These are phyloP conservation scores for Nitzschia sp. DNA, from an alignment of 108 stramenopile genomes.

Conservation along the genomic window DNA sequence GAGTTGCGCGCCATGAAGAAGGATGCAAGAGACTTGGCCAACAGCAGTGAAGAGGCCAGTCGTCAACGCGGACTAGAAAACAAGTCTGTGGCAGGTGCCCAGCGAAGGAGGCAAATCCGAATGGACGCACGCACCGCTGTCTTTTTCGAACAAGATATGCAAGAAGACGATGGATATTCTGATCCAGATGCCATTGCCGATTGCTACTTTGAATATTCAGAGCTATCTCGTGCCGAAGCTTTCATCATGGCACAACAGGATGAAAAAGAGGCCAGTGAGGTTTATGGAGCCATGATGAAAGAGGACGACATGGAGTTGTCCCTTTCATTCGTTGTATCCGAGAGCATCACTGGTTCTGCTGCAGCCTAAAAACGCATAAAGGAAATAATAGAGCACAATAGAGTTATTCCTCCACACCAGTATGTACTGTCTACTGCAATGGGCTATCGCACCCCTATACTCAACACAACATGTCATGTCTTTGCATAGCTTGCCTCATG, in stretches of 20 bases:
- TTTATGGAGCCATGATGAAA: slow-evolving; percentile 6
- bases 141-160: slow-evolving; percentile 27
- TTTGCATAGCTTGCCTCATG: too few relatives aligned
- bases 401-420: too few relatives aligned
- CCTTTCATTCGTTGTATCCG: not conserved
- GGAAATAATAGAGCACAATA: too few relatives aligned
- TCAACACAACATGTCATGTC: too few relatives aligned
- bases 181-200: slow-evolving; percentile 31
- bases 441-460: too few relatives aligned
- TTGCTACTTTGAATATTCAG: slow-evolving; percentile 23
- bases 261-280: slow-evolving; percentile 18
- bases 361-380: slow-evolving; percentile 3
- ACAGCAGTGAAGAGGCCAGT: not conserved
- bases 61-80: slow-evolving; percentile 27
- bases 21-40: slow-evolving; percentile 21
- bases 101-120: slow-evolving; percentile 22
- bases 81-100: slow-evolving; percentile 16
- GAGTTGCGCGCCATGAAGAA: slow-evolving; percentile 24
- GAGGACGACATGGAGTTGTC: not conserved
- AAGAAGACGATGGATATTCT: slow-evolving; percentile 29
- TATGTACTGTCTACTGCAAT: too few relatives aligned
- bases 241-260: slow-evolving; percentile 27
- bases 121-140: slow-evolving; percentile 25
- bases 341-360: slow-evolving; percentile 2
- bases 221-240: slow-evolving; percentile 18